Base-by-base conservation (phyloP, 805 yeast genomes). In the Yamadazyma kitorensis region DNA sequence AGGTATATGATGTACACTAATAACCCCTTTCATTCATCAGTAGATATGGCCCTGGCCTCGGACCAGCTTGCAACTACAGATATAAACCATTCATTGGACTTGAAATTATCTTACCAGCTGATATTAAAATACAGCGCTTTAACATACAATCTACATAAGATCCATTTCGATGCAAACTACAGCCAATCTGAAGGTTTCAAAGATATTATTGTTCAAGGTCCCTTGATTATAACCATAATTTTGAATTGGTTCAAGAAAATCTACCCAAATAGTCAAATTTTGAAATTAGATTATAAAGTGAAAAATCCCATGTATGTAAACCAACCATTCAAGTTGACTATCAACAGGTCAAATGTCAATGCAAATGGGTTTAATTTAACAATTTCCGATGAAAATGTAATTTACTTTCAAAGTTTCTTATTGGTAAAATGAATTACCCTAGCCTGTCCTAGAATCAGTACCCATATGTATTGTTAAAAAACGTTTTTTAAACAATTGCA, bases 91-190 rank as follows among this genome's bases (percentile, higher is more conserved):
- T n/a, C n/a, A n/a, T n/a, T 16, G n/a, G 17, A 6, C 12, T 11
- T 14, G 17, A 18, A 18, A 7, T 9, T 28, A n/a, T 24, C 13
- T 3, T 13, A 12, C 17, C 22, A 3, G 15, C 28, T 5, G 34
- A 23, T 4, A 8, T 15, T 78, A 44, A 62, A 86, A 41, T 85
- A 79, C 59, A 80, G 91, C 28, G 82, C 86, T 9, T 55, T 93
- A 34, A 80, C 93, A 1, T 80, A 80, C 60, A 91, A 91, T 54
- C 70, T 94, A 3, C 98, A 91, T 57, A 71, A 73, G 38, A 86
- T 91, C 24, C 98, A 91, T 59, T 80, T 78, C 55, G 85, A 86
- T 50, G 53, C 56, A 5, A 43, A 44, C 1, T 86, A 85, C 52
- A 70, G 86, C 6, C n/a, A 30, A 13, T 36, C 47, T 2, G 98